A percentile compares a stretch with the other conserved stretches of the same genome.
Evolutionary conservation across 2,329 filamentous ascomycete genomes (phyloP).

Genomic region (Fusarium proliferatum): DNA sequence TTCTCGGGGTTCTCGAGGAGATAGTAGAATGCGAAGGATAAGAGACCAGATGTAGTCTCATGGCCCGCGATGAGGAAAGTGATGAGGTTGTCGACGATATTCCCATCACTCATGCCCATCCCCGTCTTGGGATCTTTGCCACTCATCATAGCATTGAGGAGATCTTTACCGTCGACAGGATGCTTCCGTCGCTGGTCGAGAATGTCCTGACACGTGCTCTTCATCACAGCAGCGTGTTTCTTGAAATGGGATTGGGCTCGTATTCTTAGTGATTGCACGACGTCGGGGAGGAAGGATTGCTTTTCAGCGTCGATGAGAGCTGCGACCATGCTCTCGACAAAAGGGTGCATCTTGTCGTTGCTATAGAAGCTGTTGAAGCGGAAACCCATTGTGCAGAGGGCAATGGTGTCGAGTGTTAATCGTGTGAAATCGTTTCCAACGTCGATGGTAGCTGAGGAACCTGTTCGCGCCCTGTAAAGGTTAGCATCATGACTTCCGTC

Average conservation of each 20-base stretch:
- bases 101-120: background rate
- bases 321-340: background rate
- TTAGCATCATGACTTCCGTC: background rate
- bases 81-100: conserved; percentile 1
- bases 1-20: background rate
- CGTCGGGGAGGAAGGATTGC: background rate
- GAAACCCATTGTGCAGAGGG: conserved; percentile 9
- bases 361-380: conserved; percentile 27
- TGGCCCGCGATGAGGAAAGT: conserved; percentile 8
- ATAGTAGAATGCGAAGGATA: conserved; percentile 13
- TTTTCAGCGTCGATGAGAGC: background rate
- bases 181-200: background rate
- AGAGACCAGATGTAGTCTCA: background rate
- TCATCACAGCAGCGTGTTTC: background rate
- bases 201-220: fast-evolving
- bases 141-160: background rate
- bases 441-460: background rate
- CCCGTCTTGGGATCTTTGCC: conserved; percentile 9
- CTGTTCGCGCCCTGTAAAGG: background rate
- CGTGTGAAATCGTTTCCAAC: conserved; percentile 4
- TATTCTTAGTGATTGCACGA: background rate
- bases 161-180: background rate
- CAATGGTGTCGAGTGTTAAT: conserved; percentile 5
- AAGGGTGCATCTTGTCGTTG: conserved; percentile 1
- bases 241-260: background rate